Evolutionary conservation across 2,329 filamentous ascomycete species (phyloP).

Genomic region (Cytospora paraplurivora): DNA sequence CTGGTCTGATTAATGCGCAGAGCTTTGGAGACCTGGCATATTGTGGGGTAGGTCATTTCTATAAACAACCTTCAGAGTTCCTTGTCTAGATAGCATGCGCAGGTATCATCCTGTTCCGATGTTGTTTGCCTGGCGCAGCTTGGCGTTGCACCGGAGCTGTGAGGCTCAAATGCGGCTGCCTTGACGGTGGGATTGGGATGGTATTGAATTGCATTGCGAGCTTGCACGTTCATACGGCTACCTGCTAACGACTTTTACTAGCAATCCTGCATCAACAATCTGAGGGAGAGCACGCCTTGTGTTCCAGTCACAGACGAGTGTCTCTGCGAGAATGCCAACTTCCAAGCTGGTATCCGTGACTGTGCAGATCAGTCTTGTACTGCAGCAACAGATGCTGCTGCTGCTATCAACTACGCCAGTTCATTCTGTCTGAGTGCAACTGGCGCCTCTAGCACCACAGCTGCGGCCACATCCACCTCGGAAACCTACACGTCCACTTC

Average conservation of each 20-base stretch:
- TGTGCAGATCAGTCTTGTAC: conserved; percentile 31
- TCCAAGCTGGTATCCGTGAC: conserved; percentile 28
- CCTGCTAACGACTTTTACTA: conserved; percentile 3
- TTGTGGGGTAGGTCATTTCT: conserved; percentile 26
- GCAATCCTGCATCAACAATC: conserved; percentile 23
- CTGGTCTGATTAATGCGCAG: conserved; percentile 24
- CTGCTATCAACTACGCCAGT: conserved; percentile 29
- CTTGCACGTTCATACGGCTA: background rate
- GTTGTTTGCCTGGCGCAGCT: background rate
- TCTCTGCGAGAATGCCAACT: conserved; percentile 32
- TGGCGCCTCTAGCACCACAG: conserved; percentile 8
- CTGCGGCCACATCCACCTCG: conserved; percentile 13
- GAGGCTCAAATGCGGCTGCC: background rate
- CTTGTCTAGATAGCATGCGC: background rate
- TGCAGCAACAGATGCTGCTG: conserved; percentile 28
- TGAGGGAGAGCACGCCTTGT: conserved; percentile 19
- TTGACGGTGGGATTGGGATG: background rate
- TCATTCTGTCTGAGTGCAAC: conserved; percentile 30
- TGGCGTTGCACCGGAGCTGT: background rate
- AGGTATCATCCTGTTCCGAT: background rate
- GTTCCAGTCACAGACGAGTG: conserved; percentile 30
- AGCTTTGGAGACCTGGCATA: conserved; percentile 24
- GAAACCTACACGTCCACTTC: conserved; percentile 9
- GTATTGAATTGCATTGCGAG: background rate
- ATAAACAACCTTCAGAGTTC: background rate